A percentile compares a stretch with the other conserved stretches of the same genome.
Evolutionary conservation across 768 basidiomycete genomes (phyloP).

Genomic region (Leccinum olivaceopallidum): DNA sequence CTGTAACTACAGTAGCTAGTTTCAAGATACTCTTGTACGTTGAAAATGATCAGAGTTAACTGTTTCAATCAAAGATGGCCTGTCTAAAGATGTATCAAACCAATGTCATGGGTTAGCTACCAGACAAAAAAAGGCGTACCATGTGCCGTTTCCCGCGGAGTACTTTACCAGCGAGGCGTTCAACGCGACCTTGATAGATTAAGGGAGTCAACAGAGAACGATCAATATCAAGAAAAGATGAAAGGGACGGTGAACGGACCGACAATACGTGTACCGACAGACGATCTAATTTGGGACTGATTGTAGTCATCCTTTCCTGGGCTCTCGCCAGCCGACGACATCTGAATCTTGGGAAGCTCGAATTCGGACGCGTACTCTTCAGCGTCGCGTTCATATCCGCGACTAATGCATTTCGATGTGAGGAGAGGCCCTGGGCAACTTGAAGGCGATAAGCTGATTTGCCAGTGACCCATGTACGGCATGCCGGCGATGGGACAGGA

Average conservation of each 20-base stretch:
- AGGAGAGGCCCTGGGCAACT: background rate
- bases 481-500: constrained; percentile 17
- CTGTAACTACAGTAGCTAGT: background rate
- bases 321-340: background rate
- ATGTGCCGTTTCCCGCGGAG: constrained; percentile 21
- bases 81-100: background rate
- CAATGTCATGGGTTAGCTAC: background rate
- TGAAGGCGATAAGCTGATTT: background rate
- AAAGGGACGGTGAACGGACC: constrained; percentile 5
- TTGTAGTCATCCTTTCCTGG: background rate
- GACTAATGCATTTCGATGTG: constrained; percentile 1
- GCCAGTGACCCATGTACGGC: background rate
- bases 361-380: constrained; percentile 14
- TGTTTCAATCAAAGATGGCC: constrained; percentile 1
- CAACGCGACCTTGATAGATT: constrained; percentile 13
- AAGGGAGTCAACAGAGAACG: background rate
- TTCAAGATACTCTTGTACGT: background rate
- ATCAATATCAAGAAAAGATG: no score
- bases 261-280: constrained; percentile 5
- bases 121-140: background rate
- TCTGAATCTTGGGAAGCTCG: background rate
- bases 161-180: constrained; percentile 20
- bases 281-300: background rate
- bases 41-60: background rate
- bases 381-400: constrained; percentile 24